These are phyloP conservation scores for Breynia disticha DNA, from an alignment of 441 rosid genomes.

Conservation along the genomic window DNA sequence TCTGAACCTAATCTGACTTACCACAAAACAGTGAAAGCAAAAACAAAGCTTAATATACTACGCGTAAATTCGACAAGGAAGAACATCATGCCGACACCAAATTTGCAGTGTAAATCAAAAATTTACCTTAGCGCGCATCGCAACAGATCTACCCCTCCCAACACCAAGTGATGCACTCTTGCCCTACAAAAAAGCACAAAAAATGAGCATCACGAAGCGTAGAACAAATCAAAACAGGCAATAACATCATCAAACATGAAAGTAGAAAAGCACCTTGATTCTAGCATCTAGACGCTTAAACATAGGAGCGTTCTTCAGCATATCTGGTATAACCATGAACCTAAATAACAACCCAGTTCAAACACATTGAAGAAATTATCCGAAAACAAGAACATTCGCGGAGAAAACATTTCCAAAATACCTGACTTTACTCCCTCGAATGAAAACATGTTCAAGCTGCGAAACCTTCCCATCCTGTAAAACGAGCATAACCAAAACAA, in stretches of 20 bases:
- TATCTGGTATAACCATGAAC: slow-evolving; percentile 99
- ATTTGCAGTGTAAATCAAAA: too few relatives aligned
- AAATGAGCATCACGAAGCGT: slow-evolving; percentile 5
- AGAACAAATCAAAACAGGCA: not conserved
- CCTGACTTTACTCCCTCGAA: slow-evolving; percentile 99
- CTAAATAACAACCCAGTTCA: slow-evolving; percentile 18
- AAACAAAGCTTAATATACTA: not conserved
- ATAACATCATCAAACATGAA: not conserved
- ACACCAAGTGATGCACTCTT: slow-evolving; percentile 94
- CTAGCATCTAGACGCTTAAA: slow-evolving; percentile 94
- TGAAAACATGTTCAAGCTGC: slow-evolving; percentile 95
- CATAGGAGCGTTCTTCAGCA: slow-evolving; percentile 98
- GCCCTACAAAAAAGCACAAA: slow-evolving; percentile 47
- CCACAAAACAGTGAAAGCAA: not conserved
- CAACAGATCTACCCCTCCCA: slow-evolving; percentile 97
- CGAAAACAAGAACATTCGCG: not conserved
- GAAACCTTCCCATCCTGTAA: slow-evolving; percentile 90
- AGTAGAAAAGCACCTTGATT: slow-evolving; percentile 52
- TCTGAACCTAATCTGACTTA: too few relatives aligned
- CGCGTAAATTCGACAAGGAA: not conserved
- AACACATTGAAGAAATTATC: not conserved
- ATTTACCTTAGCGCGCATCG: slow-evolving; percentile 97
- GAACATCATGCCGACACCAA: too few relatives aligned
- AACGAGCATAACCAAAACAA: not conserved
- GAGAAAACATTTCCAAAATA: slow-evolving; percentile 15